Conservation (phyloP, 768 basidiomycete species). For the Tulasnella sp. region DNA sequence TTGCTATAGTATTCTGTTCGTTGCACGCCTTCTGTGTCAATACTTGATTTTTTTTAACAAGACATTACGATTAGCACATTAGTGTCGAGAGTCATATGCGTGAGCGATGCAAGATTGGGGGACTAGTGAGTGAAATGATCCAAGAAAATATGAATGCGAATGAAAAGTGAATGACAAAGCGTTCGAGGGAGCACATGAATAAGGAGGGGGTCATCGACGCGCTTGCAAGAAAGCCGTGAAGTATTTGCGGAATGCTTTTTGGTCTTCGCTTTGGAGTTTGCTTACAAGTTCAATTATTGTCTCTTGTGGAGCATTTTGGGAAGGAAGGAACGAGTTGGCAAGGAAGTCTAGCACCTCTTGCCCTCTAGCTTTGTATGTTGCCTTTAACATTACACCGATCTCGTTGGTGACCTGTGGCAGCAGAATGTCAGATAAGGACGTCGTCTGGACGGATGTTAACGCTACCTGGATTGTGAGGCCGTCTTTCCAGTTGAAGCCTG, state of each 20-base stretch:
- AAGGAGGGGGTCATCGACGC: background rate
- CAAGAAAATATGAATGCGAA: constrained; percentile 21
- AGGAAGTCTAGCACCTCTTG: constrained; percentile 84
- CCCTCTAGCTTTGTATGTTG: constrained; percentile 74
- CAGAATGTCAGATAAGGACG: background rate
- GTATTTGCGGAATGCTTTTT: constrained; percentile 80
- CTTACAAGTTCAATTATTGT: constrained; percentile 75
- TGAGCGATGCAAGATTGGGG: constrained; percentile 9
- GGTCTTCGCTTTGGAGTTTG: constrained; percentile 73
- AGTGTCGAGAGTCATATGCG: constrained; percentile 2
- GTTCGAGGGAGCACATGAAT: background rate
- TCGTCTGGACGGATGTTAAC: constrained; percentile 11
- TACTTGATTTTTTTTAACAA: background rate
- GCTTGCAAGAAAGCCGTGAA: constrained; percentile 73
- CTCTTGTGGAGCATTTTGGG: constrained; percentile 83
- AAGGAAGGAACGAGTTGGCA: constrained; percentile 76
- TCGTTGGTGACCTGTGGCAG: constrained; percentile 77
- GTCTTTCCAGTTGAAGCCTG: constrained; percentile 85
- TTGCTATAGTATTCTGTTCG: background rate
- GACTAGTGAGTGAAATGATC: constrained; percentile 7
- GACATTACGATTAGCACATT: constrained; percentile 14
- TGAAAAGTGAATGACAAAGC: constrained; percentile 16
- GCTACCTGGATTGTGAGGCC: constrained; percentile 83
- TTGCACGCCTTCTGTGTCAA: background rate
- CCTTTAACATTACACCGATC: constrained; percentile 82